These are phyloP conservation scores for Ogataea wickerhamii DNA, from an alignment of 805 yeast species.

Conservation along the genomic window DNA sequence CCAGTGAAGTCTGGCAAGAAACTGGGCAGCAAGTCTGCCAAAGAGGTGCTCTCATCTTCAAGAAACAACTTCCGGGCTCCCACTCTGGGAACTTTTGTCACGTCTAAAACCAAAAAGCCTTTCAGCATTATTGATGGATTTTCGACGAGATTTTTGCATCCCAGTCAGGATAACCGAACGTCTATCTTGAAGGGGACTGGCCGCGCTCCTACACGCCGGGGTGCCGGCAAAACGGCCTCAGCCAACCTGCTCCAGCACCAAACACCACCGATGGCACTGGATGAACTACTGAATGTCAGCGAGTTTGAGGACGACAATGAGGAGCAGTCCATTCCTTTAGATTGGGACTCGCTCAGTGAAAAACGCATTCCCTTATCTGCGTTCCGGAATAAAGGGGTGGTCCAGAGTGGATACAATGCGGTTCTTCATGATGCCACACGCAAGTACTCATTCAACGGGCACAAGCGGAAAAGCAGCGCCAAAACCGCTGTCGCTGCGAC, in stretches of 20 bases:
- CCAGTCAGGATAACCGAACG: slow-evolving; percentile 31
- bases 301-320: slow-evolving; percentile 76
- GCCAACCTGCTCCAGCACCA: slow-evolving; percentile 2
- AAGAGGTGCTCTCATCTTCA: slow-evolving; percentile 86
- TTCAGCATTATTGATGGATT: slow-evolving; percentile 94
- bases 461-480: slow-evolving; percentile 9
- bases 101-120: slow-evolving; percentile 67
- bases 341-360: slow-evolving; percentile 28
- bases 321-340: slow-evolving; percentile 34
- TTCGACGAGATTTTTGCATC: slow-evolving; percentile 77
- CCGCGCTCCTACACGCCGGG: slow-evolving; percentile 3
- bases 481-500: slow-evolving; percentile 13
- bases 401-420: slow-evolving; percentile 19
- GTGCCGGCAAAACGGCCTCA: slow-evolving; percentile 3
- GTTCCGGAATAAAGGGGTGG: slow-evolving; percentile 73
- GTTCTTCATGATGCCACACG: slow-evolving; percentile 20
- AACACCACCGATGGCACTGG: slow-evolving; percentile 41
- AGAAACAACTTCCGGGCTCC: slow-evolving; percentile 88
- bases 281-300: slow-evolving; percentile 83
- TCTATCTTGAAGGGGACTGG: slow-evolving; percentile 23
- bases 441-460: slow-evolving; percentile 25
- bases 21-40: slow-evolving; percentile 78
- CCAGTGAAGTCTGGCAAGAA: slow-evolving; percentile 65
- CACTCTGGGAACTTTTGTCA: slow-evolving; percentile 86
- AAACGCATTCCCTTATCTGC: slow-evolving; percentile 81